Conservation (phyloP, 768 basidiomycete genomes). For the Mycena sanguinolenta region DNA sequence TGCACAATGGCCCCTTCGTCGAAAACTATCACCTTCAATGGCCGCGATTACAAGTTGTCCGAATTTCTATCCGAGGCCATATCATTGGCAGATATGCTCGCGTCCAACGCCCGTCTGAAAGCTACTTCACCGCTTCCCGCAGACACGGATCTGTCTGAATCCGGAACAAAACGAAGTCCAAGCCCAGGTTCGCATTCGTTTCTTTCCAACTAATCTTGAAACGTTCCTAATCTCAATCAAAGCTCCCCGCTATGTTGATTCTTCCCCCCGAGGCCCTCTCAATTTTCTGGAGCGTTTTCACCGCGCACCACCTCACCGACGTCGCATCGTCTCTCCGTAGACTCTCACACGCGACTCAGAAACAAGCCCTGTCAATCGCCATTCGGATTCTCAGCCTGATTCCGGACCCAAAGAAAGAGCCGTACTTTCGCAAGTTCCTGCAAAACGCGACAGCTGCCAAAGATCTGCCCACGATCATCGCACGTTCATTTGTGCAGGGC, state of each 20-base stretch:
- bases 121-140: background rate
- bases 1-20: background rate
- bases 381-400: background rate
- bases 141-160: background rate
- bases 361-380: background rate
- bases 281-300: background rate
- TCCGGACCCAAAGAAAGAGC: background rate
- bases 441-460: background rate
- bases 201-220: background rate
- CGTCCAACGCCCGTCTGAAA: background rate
- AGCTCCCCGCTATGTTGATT: background rate
- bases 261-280: background rate
- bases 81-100: background rate
- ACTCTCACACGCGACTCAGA: background rate
- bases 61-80: background rate
- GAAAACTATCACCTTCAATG: background rate
- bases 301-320: background rate
- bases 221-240: background rate
- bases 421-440: background rate
- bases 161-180: background rate
- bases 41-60: background rate
- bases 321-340: background rate
- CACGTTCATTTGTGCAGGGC: background rate
- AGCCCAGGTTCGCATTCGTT: background rate
- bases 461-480: background rate